Base-by-base conservation (phyloP, 345 rosid genomes). In the Aurinia saxatilis region DNA sequence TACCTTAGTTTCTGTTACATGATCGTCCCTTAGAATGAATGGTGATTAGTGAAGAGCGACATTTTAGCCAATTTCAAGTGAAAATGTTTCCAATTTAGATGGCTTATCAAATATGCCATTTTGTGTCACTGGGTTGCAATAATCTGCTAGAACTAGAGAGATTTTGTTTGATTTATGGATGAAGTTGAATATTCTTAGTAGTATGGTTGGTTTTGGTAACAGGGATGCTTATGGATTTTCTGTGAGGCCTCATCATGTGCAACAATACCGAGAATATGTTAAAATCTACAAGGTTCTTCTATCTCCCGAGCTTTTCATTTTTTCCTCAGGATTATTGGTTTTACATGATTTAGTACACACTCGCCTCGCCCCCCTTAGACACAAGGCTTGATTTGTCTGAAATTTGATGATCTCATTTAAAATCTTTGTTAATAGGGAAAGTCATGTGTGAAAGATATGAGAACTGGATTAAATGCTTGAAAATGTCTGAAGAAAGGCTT, bases 171-270 rank as follows among this genome's bases (percentile, higher is more conserved):
- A 50, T 37, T 55, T 64, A 29, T 51, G 29, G 40, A 65, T 70
- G 12, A 16, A 31, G 60, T 18, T 45, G 14, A 18, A 39, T 56
- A 46, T 62, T 41, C 13, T 25, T 21, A 21, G 52, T 23, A 27
- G 49, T 66, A 7, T 15, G 46, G 36, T 47, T 50, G 45, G 38
- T 50, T 27, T 67, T 49, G 2, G 64, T 45, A 59, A 56, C 90
- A 93, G 99, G 85, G 99, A 93, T 80, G 92, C 96, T 0, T 93
- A 93, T 79, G 99, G 99, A 65, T 93, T 93, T 78, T 83, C 92
- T 15, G 97, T 93, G 73, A 87, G 96, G 73, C 97, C 99, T 37
- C 95, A 93, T 55, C 96, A 93, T 70, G 76, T 87, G 14, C 97
- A 93, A 39, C 78, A 84, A 82, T 93, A 90, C 75, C 71, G 88